phyloP scores from a whole-genome alignment of 139 green algal species.

The Coelastrella sp. region DNA sequence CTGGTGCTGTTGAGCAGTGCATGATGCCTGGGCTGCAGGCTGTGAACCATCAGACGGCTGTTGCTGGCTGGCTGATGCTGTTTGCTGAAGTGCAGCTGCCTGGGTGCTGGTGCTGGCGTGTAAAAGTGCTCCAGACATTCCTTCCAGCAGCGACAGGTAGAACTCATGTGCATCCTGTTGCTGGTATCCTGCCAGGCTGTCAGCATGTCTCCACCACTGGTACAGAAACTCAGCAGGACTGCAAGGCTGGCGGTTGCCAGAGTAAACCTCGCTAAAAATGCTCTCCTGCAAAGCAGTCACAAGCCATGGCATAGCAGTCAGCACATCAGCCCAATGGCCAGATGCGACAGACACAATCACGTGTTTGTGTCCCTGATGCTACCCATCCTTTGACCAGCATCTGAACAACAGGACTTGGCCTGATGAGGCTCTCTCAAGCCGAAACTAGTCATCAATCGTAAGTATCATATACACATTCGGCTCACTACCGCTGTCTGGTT shows the following conservation, averaged over 20 bases:
- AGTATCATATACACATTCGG: no score
- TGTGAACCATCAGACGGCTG: not conserved
- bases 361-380: no score
- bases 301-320: not conserved
- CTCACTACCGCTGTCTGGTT: no score
- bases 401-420: no score
- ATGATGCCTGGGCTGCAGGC: no score
- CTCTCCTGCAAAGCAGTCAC: slow-evolving; percentile 61
- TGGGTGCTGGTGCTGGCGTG: not conserved
- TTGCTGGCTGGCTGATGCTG: slow-evolving; percentile 8
- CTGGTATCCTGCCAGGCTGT: slow-evolving; percentile 74
- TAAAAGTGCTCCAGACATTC: slow-evolving; percentile 46
- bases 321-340: no score
- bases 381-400: no score
- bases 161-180: slow-evolving; percentile 97
- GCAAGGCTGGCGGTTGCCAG: slow-evolving; percentile 62
- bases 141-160: slow-evolving; percentile 81
- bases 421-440: no score
- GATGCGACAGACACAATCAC: no score
- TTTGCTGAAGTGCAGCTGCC: not conserved
- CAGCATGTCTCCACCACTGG: slow-evolving; percentile 85
- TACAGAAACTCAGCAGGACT: slow-evolving; percentile 76
- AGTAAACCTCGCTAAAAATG: slow-evolving; percentile 75
- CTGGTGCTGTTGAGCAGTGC: slow-evolving; percentile 2
- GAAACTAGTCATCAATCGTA: no score